A percentile compares a stretch with the other conserved stretches of the same genome.
These are phyloP conservation scores for Leptographium galeiforme DNA, from an alignment of 2,329 filamentous ascomycete genomes.

Conservation along the genomic window DNA sequence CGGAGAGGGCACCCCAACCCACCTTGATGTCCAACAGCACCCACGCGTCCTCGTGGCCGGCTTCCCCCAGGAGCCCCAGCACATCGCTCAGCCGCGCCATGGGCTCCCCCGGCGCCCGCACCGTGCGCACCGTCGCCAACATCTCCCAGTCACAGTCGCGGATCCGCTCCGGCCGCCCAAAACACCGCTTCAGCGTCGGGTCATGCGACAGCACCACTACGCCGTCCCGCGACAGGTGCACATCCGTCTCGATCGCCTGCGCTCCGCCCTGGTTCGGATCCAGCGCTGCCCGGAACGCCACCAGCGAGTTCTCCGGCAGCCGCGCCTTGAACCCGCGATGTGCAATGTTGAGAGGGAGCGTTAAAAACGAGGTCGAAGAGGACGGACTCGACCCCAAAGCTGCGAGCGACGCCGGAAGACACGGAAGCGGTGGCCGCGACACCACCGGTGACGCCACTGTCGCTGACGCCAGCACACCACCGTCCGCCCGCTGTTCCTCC, in stretches of 20 bases:
- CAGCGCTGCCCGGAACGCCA: conserved; percentile 24
- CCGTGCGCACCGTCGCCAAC: conserved; percentile 53
- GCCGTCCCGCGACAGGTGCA: conserved; percentile 70
- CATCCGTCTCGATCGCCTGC: conserved; percentile 76
- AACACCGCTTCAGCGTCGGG: conserved; percentile 64
- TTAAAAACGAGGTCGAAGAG: background rate
- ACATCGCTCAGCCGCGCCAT: conserved; percentile 68
- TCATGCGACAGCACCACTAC: conserved; percentile 84
- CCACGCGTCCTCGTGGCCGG: conserved; percentile 58
- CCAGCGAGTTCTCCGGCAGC: conserved; percentile 78
- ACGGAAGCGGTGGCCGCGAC: background rate
- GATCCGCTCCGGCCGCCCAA: conserved; percentile 58
- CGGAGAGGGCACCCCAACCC: conserved; percentile 10
- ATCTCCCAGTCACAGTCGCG: conserved; percentile 66
- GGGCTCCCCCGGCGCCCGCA: conserved; percentile 45
- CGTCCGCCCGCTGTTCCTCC: background rate
- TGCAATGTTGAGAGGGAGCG: conserved; percentile 54
- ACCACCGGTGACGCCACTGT: background rate
- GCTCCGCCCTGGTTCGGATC: conserved; percentile 19
- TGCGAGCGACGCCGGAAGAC: background rate
- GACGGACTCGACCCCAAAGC: background rate
- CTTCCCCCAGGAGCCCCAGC: conserved; percentile 54
- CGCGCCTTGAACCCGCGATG: conserved; percentile 67
- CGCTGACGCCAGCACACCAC: background rate
- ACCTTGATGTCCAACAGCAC: conserved; percentile 82